A percentile compares a stretch with the other conserved stretches of the same genome.
phyloP scores from a whole-genome alignment of 768 basidiomycete genomes.

The Strobilomyces dryophilus region DNA sequence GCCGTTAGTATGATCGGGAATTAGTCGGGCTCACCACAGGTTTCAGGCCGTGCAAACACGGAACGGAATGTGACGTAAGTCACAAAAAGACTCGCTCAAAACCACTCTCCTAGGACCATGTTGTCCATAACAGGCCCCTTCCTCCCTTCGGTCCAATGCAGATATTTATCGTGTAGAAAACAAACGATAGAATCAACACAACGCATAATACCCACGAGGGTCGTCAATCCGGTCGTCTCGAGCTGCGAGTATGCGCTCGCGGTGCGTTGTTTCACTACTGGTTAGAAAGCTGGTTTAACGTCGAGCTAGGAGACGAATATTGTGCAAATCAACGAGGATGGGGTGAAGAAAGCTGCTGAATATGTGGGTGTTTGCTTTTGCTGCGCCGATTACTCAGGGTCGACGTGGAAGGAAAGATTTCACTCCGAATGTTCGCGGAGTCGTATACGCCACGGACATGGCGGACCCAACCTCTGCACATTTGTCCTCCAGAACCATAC shows the following conservation, averaged over 20 bases:
- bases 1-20: neutral
- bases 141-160: neutral
- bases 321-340: conserved; percentile 54
- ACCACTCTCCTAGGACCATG: conserved; percentile 9
- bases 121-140: conserved; percentile 13
- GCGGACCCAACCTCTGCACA: conserved; percentile 64
- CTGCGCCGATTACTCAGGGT: conserved; percentile 5
- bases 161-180: neutral
- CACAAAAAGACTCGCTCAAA: neutral
- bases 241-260: conserved; percentile 55
- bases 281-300: neutral
- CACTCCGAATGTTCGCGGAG: conserved; percentile 50
- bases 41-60: conserved; percentile 1
- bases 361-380: conserved; percentile 40
- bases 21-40: neutral
- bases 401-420: conserved; percentile 46
- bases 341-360: conserved; percentile 63
- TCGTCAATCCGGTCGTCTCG: conserved; percentile 55
- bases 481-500: conserved; percentile 66
- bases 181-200: neutral
- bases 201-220: conserved; percentile 2
- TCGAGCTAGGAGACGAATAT: conserved; percentile 50
- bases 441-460: conserved; percentile 78
- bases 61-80: conserved; percentile 10
- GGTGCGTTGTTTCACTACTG: conserved; percentile 33